These are phyloP conservation scores for Alternaria sp. DNA, from an alignment of 2,329 filamentous ascomycete species.

Conservation along the genomic window DNA sequence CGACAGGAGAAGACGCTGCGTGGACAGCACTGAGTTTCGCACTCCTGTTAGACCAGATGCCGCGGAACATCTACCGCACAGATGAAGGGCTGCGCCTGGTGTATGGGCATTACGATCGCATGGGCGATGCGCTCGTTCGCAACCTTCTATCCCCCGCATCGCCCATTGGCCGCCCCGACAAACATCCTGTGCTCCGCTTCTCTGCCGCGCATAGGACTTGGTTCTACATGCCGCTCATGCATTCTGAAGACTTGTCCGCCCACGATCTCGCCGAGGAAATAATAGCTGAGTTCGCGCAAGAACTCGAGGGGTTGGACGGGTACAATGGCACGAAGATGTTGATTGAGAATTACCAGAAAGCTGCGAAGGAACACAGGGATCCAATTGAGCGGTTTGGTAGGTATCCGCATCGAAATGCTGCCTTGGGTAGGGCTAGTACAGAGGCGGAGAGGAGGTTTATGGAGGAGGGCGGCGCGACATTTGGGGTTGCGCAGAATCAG, in stretches of 20 bases:
- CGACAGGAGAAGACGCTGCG: conserved; percentile 33
- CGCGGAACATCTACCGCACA: conserved; percentile 66
- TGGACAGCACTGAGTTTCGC: conserved; percentile 57
- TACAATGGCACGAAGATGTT: conserved; percentile 38
- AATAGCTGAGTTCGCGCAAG: conserved; percentile 40
- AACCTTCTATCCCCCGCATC: conserved; percentile 40
- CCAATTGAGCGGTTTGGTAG: conserved; percentile 63
- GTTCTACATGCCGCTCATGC: conserved; percentile 67
- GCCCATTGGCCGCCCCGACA: conserved; percentile 33
- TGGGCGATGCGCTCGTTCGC: conserved; percentile 56
- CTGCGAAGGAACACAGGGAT: conserved; percentile 56
- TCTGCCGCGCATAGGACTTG: conserved; percentile 56
- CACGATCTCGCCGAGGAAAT: conserved; percentile 52
- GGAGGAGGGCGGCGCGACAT: conserved; percentile 51
- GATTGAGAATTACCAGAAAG: conserved; percentile 41
- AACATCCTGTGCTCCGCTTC: conserved; percentile 34
- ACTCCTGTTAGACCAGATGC: conserved; percentile 67
- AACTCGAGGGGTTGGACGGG: conserved; percentile 38
- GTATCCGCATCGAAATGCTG: conserved; percentile 65
- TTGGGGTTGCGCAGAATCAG: conserved; percentile 41
- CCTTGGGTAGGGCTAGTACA: conserved; percentile 58
- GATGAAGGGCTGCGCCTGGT: conserved; percentile 51
- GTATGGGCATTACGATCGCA: conserved; percentile 63
- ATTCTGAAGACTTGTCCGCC: conserved; percentile 59
- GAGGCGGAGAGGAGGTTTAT: conserved; percentile 60